Evolutionary conservation across 805 yeast species (phyloP).

Genomic region (Dipodascopsis uninucleata): DNA sequence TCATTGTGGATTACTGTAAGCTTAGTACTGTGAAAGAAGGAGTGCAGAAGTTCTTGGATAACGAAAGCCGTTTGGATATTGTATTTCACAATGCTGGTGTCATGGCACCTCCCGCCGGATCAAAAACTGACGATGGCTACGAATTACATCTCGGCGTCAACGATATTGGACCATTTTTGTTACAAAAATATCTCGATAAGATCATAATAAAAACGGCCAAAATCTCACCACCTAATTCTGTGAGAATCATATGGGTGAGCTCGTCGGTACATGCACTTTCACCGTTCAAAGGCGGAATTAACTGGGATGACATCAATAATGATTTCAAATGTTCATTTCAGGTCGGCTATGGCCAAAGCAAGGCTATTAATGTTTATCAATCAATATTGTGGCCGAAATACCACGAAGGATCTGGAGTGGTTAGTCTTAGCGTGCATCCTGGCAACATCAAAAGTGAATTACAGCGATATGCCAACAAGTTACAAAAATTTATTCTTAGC

Average conservation of each 20-base stretch:
- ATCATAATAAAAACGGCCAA: no score
- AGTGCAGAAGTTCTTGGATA: constrained; percentile 29
- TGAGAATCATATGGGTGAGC: constrained; percentile 33
- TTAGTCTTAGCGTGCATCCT: no score
- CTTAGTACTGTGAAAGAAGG: constrained; percentile 38
- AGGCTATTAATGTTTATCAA: no score
- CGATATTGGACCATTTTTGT: constrained; percentile 40
- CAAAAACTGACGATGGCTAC: constrained; percentile 37
- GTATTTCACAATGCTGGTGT: constrained; percentile 42
- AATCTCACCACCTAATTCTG: no score
- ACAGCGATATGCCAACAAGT: no score
- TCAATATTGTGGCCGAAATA: constrained; percentile 34
- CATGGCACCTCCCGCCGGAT: constrained; percentile 34
- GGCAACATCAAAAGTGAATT: not conserved
- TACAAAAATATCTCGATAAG: constrained; percentile 35
- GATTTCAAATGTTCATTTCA: no score
- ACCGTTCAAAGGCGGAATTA: constrained; percentile 35
- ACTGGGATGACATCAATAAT: constrained; percentile 36
- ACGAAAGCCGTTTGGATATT: constrained; percentile 32
- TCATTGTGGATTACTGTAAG: no score
- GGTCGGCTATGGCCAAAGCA: no score
- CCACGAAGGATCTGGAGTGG: no score
- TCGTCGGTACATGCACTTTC: constrained; percentile 42
- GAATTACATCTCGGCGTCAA: constrained; percentile 42
- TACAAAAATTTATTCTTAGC: constrained; percentile 14